Evolutionary conservation across 2,329 filamentous ascomycete genomes (phyloP), one percentile per base, ranked within the genome.

Genomic region (Epichloe coenophiala): DNA sequence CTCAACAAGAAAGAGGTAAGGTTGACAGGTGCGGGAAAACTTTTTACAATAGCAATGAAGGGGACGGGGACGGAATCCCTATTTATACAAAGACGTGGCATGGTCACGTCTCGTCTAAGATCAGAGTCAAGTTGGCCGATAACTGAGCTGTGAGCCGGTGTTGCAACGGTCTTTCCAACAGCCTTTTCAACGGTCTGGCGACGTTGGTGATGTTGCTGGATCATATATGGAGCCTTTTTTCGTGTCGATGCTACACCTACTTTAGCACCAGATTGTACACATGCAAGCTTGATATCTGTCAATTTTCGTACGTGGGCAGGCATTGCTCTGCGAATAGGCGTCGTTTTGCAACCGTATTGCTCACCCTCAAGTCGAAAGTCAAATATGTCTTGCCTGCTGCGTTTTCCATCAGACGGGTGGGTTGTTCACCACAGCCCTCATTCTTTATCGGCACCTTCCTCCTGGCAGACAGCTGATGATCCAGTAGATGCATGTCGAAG

Each of bases 141-240:
- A 40, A 6, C n/a, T 27, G 21, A 47, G 35, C 35, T 33, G 47
- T n/a, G 15, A 31, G 13, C 23, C 15, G 27, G 39, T 39, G 6
- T 36, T 49, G 31, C 27, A 21, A 9, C n/a, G 13, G 27, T 9
- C 13, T n/a, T 11, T n/a, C 37, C 7, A n/a, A 23, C 19, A 23
- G 46, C 31, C 38, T 41, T 23, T 35, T 17, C 39, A 21, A 9
- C 31, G n/a, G 36, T 17, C 12, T 48, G 35, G 53, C 50, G 51
- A 54, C 53, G 53, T 54, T 54, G 53, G 50, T 48, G 19, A 44
- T 31, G 38, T 15, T 15, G 8, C 7, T 35, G 17, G 39, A 19
- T 21, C 12, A 33, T 9, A 31, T 31, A 11, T 27, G 23, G 3
- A n/a, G 13, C 21, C 42, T 31, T 6, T 27, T 17, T 12, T 21